Evolutionary conservation across 2,329 filamentous ascomycete species (phyloP).

Genomic region (Monosporascus sp.): DNA sequence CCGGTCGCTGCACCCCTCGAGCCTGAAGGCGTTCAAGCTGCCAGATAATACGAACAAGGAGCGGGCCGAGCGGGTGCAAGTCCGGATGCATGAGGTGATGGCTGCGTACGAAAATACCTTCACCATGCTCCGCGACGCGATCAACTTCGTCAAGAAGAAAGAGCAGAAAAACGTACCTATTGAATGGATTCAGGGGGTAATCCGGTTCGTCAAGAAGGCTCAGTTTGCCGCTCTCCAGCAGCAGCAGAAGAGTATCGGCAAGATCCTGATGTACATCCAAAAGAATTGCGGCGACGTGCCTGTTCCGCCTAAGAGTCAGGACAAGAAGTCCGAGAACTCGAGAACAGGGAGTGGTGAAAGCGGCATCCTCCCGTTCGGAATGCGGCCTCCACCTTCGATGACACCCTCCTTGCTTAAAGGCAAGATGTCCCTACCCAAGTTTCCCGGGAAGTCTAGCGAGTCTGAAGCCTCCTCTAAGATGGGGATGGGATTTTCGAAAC

Average conservation of each 20-base stretch:
- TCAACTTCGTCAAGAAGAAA: constrained; percentile 18
- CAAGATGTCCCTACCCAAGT: no score
- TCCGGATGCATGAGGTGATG: constrained; percentile 19
- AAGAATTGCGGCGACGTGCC: constrained; percentile 5
- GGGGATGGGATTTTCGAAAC: no score
- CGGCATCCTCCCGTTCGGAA: no score
- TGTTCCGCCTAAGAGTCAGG: neutral
- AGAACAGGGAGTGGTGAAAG: neutral
- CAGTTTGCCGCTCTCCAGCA: constrained; percentile 13
- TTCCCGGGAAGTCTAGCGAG: no score
- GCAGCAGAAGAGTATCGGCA: constrained; percentile 15
- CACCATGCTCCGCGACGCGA: constrained; percentile 16
- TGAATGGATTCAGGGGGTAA: constrained; percentile 18
- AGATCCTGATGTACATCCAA: constrained; percentile 19
- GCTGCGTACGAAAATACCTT: constrained; percentile 19
- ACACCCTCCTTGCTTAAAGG: no score
- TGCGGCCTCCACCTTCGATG: no score
- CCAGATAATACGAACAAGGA: constrained; percentile 13
- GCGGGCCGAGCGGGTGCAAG: constrained; percentile 14
- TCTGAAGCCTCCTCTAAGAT: no score
- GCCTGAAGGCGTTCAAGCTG: constrained; percentile 18
- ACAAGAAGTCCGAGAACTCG: no score
- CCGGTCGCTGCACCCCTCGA: constrained; percentile 26
- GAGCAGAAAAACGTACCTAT: constrained; percentile 18
- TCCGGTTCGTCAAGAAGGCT: constrained; percentile 12